Conservation (phyloP, 768 basidiomycete species). For the Rickenella mellea region DNA sequence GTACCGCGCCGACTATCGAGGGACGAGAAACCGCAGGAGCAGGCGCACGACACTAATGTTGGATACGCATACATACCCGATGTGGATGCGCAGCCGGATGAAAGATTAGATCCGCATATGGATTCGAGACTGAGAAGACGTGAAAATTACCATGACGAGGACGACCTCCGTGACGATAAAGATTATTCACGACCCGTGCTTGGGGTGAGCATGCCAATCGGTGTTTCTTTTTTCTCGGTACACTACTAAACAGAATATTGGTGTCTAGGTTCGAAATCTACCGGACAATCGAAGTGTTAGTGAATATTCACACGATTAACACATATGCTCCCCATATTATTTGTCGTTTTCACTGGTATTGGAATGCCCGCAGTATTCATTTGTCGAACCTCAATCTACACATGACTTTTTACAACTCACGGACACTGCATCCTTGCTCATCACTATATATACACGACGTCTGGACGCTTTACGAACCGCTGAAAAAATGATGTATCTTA, state of each 20-base stretch:
- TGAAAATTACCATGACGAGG: constrained; percentile 13
- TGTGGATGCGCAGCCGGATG: constrained; percentile 18
- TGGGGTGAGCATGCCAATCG: constrained; percentile 42
- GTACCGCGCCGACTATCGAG: too few species aligned
- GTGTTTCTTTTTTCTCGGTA: constrained; percentile 1
- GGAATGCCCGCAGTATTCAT: too few species aligned
- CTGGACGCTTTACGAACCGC: too few species aligned
- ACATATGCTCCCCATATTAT: neutral
- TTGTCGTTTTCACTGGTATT: neutral
- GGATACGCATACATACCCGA: too few species aligned
- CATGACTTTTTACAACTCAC: too few species aligned
- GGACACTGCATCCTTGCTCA: too few species aligned
- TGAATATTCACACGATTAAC: constrained; percentile 10
- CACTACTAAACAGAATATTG: neutral
- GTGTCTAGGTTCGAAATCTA: constrained; percentile 43
- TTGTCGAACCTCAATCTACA: too few species aligned
- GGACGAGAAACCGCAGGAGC: neutral
- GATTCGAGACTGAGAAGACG: constrained; percentile 6
- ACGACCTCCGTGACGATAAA: constrained; percentile 35
- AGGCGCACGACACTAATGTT: neutral
- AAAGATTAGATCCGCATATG: constrained; percentile 15
- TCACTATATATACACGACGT: too few species aligned
- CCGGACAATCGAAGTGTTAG: constrained; percentile 31
- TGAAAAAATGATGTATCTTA: too few species aligned
- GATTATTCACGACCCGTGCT: constrained; percentile 50